Evolutionary conservation across 768 basidiomycete genomes (phyloP), one percentile per base, ranked within the genome.

Genomic region (Suillus weaverae): DNA sequence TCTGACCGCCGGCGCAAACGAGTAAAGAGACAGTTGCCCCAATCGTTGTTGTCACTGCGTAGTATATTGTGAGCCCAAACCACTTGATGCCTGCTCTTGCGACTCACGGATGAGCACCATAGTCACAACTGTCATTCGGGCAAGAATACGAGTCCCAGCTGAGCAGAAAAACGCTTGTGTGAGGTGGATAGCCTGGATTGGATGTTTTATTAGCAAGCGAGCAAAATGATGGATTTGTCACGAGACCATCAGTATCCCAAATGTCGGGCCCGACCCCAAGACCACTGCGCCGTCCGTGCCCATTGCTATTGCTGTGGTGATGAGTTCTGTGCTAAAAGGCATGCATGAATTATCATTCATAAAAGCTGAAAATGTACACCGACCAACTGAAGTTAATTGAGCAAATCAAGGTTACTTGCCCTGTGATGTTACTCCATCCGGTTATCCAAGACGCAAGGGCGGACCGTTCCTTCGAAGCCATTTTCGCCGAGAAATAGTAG

Each of bases 361-460:
- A 54, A 11, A 32, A 41, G 7, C 6, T 1, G 39, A 14, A 13
- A 36, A 7, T 11, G 14, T 32, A 43, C 35, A 64, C 39, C 6
- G 18, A 72, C 73, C 72, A 74, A 11, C 65, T 48, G 62, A 62
- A 71, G 13, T 70, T 61, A 20, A 71, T 70, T 3, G 72, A 75
- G 18, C 68, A 74, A 26, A 73, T 68, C 26, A 73, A 59, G 38
- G 73, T 68, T n/a, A 71, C 65, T 51, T 74, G 71, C 13, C 73
- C 68, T 1, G 70, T 70, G 16, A 73, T 61, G 32, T 73, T 73
- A n/a, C 71, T 71, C 73, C 73, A 74, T 55, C 72, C 73, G 7
- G 72, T 73, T 57, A 73, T 68, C 70, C 72, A 73, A 39, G 69
- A 72, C 36, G 70, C 68, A 65, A 73, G 73, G 4, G 73, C 68